These are phyloP conservation scores for Cytospora chrysosperma DNA, from an alignment of 2,329 filamentous ascomycete species.

Conservation along the genomic window DNA sequence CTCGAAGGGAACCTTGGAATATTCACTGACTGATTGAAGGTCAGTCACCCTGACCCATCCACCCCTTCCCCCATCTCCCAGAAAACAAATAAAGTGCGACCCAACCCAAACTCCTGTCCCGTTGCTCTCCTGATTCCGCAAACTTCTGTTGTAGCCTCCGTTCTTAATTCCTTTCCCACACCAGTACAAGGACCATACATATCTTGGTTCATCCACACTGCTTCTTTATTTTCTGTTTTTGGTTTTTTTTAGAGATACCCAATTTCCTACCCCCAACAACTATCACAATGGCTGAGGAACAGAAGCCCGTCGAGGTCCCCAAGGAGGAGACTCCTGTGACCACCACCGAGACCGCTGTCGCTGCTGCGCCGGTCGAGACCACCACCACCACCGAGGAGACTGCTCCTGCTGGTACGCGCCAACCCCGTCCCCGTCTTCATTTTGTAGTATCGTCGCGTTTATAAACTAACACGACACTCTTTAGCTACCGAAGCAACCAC, in stretches of 20 bases:
- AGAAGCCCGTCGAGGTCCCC: constrained; percentile 66
- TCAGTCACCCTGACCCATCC: constrained; percentile 17
- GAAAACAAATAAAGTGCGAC: constrained; percentile 27
- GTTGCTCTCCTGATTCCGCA: constrained; percentile 22
- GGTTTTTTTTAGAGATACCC: constrained; percentile 50
- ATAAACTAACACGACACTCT: constrained; percentile 12
- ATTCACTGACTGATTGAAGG: constrained; percentile 14
- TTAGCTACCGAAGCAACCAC: constrained; percentile 32
- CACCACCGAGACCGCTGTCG: constrained; percentile 22
- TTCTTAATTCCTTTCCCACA: constrained; percentile 2
- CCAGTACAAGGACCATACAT: neutral
- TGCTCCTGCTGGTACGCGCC: constrained; percentile 23
- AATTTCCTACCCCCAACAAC: constrained; percentile 30
- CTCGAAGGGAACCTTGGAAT: constrained; percentile 17
- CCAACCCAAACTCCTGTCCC: constrained; percentile 23
- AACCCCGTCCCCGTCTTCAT: neutral
- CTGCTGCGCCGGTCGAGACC: constrained; percentile 27
- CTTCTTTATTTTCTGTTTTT: constrained; percentile 22
- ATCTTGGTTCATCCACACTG: neutral
- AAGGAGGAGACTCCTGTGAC: constrained; percentile 47
- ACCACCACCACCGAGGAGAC: constrained; percentile 19
- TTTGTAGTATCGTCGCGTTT: neutral
- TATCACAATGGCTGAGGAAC: constrained; percentile 69
- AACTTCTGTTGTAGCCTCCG: constrained; percentile 15
- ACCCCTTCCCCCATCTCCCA: constrained; percentile 12